Evolutionary conservation across 2,329 filamentous ascomycete species (phyloP).

Genomic region (Phaeosphaeria sp.): DNA sequence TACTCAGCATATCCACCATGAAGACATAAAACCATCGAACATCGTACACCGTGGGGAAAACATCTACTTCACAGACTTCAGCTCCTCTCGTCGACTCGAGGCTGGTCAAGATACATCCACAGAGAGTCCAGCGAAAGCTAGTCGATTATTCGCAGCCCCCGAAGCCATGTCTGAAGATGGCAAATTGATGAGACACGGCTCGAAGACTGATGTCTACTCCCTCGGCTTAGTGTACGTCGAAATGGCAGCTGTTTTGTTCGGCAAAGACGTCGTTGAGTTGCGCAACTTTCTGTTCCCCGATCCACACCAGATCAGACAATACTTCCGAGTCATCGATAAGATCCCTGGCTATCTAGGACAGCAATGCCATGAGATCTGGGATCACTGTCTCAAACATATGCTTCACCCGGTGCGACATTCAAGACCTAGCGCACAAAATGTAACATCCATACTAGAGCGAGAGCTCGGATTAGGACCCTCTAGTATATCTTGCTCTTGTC

Average conservation of each 20-base stretch:
- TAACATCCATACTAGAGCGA: not conserved
- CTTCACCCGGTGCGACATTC: not conserved
- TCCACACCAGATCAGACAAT: not conserved
- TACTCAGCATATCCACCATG: slow-evolving; percentile 7
- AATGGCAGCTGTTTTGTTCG: slow-evolving; percentile 9
- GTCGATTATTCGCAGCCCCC: slow-evolving; percentile 12
- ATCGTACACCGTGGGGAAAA: slow-evolving; percentile 10
- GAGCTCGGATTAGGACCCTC: not conserved
- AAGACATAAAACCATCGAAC: slow-evolving; percentile 24
- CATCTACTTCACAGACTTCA: slow-evolving; percentile 23
- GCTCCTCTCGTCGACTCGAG: slow-evolving; percentile 11
- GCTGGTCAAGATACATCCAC: slow-evolving; percentile 9
- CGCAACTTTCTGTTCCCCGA: not conserved
- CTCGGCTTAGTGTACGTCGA: slow-evolving; percentile 22
- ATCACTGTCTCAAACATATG: not conserved
- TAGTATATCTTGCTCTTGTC: not conserved
- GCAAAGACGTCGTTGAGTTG: not conserved
- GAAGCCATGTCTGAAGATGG: slow-evolving; percentile 4
- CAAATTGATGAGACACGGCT: slow-evolving; percentile 9
- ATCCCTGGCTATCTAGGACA: not conserved
- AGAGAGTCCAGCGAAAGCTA: slow-evolving; percentile 7
- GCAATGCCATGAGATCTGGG: not conserved
- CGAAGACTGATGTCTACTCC: slow-evolving; percentile 18
- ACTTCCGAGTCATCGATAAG: not conserved
- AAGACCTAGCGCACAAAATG: not conserved